These are phyloP conservation scores for Candida awuae DNA, from an alignment of 805 yeast genomes.

Conservation along the genomic window DNA sequence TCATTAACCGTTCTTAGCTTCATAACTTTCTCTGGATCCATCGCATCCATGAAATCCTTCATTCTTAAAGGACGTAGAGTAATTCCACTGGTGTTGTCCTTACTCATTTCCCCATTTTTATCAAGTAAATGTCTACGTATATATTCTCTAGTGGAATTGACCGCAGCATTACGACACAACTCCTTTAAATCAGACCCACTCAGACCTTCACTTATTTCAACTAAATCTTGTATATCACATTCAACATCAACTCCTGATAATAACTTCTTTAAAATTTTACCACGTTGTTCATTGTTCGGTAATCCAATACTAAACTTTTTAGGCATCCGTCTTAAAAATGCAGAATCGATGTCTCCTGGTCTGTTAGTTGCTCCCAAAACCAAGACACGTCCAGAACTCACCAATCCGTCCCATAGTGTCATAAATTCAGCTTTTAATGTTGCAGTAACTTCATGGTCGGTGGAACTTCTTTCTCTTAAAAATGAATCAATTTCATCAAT, in stretches of 20 bases:
- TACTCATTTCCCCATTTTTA: conserved; percentile 29
- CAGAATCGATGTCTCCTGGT: conserved; percentile 84
- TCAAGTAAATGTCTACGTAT: conserved; percentile 46
- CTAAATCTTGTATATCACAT: conserved; percentile 57
- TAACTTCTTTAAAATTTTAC: conserved; percentile 59
- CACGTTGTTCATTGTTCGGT: conserved; percentile 63
- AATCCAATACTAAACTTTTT: conserved; percentile 73
- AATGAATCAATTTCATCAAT: conserved; percentile 96
- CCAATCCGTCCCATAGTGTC: conserved; percentile 95
- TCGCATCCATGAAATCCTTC: conserved; percentile 48
- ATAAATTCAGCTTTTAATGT: conserved; percentile 92
- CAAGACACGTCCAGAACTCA: conserved; percentile 66
- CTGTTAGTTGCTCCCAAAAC: conserved; percentile 94
- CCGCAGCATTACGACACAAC: conserved; percentile 87
- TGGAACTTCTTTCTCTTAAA: conserved; percentile 71
- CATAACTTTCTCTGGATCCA: conserved; percentile 16
- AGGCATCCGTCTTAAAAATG: conserved; percentile 89
- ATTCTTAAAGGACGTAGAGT: conserved; percentile 57
- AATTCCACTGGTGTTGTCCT: conserved; percentile 29
- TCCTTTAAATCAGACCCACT: conserved; percentile 93
- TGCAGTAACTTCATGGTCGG: conserved; percentile 93
- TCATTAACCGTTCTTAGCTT: conserved; percentile 9
- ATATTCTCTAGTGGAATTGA: conserved; percentile 80
- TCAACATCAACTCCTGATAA: conserved; percentile 60
- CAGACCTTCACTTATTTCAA: conserved; percentile 57